Conservation (phyloP, 257 asterid genomes). For the Handroanthus guayacan region DNA sequence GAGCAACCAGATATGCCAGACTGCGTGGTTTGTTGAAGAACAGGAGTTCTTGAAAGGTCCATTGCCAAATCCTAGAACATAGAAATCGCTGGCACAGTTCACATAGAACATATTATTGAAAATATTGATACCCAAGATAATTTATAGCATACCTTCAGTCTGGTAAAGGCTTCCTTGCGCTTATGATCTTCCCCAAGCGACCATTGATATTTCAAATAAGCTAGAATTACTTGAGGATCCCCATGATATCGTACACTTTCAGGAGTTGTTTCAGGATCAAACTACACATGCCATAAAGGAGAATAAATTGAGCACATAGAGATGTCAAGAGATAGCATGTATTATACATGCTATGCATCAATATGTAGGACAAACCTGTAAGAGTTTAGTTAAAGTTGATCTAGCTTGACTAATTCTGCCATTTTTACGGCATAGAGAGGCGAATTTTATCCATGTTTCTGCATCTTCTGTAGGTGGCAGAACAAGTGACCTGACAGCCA, state of each 20-base stretch:
- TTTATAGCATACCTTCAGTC: constrained; percentile 74
- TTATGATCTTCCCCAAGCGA: constrained; percentile 96
- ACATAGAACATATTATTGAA: background rate
- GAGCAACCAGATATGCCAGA: constrained; percentile 63
- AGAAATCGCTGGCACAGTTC: constrained; percentile 32
- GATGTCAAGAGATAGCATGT: constrained; percentile 17
- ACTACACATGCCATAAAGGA: constrained; percentile 50
- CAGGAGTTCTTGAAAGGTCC: constrained; percentile 78
- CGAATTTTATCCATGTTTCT: constrained; percentile 98
- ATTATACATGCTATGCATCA: constrained; percentile 17
- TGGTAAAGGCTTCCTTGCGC: constrained; percentile 85
- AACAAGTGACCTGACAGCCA: constrained; percentile 91
- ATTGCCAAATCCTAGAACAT: constrained; percentile 78
- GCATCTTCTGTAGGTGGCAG: constrained; percentile 98
- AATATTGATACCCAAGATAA: constrained; percentile 20
- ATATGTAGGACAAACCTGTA: constrained; percentile 67
- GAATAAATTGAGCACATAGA: constrained; percentile 29
- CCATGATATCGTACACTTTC: constrained; percentile 85
- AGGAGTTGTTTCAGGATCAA: constrained; percentile 92
- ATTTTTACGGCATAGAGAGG: constrained; percentile 95
- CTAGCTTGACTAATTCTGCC: constrained; percentile 98
- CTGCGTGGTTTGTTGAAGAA: constrained; percentile 67
- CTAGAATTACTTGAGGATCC: constrained; percentile 96
- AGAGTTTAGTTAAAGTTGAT: constrained; percentile 87
- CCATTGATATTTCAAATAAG: constrained; percentile 95